Evolutionary conservation across 305 asterid species (phyloP), one percentile per base, ranked within the genome.

Genomic region (Solanum hybrid): DNA sequence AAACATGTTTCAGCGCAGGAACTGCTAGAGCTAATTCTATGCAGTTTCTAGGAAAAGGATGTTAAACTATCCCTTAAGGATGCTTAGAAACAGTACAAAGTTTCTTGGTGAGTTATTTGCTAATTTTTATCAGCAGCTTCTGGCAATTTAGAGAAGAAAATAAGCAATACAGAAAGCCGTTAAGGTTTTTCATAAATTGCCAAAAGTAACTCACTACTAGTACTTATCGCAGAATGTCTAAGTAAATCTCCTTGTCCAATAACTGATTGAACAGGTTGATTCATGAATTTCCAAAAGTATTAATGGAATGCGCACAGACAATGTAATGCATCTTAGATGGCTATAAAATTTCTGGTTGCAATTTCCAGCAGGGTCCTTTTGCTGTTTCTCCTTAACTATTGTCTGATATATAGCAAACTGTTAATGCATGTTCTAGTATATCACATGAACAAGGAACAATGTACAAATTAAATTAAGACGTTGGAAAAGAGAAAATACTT

Each of bases 401-500:
- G 22, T 57, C 88, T 32, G 22, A 85, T 32, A 85, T 31, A 85
- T 57, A 57, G 88, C 32, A 85, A 31, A 85, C 41, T 3, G 31
- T 85, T 61, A 7, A 31, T 6, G 20, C 13, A 11, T 85, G 77
- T 57, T 51, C 88, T 85, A 84, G 76, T 27, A 2, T 31, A 83
- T 20, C 87, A 15, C 2, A 83, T n/a, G 37, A 83, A 45, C 27
- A 83, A 39, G n/a, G 72, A 83, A 83, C 27, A 15, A 45, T 24
- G 7, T 39, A 14, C 26, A 29, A 83, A 51, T 17, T 31, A 83
- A 80, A 83, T 51, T 45, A 77, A 33, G 79, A 33, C 8, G 10
- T 20, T 33, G 77, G 57, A 89, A 13, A 87, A 75, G 68, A 88
- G 87, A 89, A 92, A 89, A 39, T 81, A 89, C 97, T 95, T 92